A percentile compares a stretch with the other conserved stretches of the same genome.
These are phyloP conservation scores for Claviceps sp. DNA, from an alignment of 2,329 filamentous ascomycete species.

Conservation along the genomic window DNA sequence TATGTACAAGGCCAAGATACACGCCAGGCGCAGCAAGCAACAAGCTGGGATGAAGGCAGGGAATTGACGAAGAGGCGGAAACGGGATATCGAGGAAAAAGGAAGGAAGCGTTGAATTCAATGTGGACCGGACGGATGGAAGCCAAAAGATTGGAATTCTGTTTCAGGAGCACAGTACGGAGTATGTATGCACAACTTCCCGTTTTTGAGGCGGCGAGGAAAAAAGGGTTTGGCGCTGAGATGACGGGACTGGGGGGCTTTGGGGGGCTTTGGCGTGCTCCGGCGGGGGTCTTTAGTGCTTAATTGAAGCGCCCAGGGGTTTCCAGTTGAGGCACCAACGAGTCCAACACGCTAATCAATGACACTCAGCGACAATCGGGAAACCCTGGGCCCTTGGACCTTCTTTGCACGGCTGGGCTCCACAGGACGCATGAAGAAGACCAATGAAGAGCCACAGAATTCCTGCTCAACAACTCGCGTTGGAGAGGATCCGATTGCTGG, in stretches of 20 bases:
- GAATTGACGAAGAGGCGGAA: not conserved
- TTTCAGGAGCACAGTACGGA: no score
- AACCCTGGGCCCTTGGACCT: no score
- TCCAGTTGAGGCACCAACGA: no score
- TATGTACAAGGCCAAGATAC: not conserved
- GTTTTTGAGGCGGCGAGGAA: not conserved
- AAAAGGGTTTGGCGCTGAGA: not conserved
- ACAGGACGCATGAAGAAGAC: not conserved
- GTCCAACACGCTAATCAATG: not conserved
- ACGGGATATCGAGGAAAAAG: constrained; percentile 1
- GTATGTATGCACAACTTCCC: not conserved
- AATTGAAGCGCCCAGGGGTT: no score
- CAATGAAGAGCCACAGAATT: constrained; percentile 18
- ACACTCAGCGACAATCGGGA: no score
- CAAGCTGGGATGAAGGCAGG: not conserved
- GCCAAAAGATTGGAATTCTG: not conserved
- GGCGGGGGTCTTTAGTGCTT: not conserved
- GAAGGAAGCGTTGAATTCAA: not conserved
- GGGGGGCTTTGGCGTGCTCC: not conserved
- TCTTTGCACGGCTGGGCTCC: not conserved
- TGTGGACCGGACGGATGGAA: not conserved
- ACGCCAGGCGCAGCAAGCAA: not conserved
- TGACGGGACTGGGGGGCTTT: not conserved
- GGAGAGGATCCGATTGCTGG: not conserved
- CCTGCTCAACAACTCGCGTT: constrained; percentile 9